These are phyloP conservation scores for Xylariaceae sp. DNA, from an alignment of 2,329 filamentous ascomycete genomes.

Conservation along the genomic window DNA sequence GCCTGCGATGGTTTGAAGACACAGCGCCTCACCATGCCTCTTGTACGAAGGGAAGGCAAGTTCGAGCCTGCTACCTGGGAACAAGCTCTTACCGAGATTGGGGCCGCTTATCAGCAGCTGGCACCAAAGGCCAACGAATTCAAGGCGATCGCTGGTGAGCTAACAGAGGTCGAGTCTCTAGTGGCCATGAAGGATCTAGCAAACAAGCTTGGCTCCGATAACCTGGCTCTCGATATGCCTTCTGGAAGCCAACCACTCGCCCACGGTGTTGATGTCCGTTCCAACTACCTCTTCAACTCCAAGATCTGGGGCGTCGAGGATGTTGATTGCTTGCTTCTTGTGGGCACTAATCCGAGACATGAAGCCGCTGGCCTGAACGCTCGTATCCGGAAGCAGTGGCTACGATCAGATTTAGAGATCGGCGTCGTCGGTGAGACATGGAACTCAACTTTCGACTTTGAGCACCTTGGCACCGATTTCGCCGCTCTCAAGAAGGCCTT, in stretches of 20 bases:
- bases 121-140: conserved; percentile 91
- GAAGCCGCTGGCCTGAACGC: conserved; percentile 96
- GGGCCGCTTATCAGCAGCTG: conserved; percentile 77
- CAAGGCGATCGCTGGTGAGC: conserved; percentile 89
- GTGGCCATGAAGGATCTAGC: conserved; percentile 97
- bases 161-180: conserved; percentile 90
- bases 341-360: conserved; percentile 94
- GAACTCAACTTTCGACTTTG: conserved; percentile 93
- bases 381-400: conserved; percentile 96
- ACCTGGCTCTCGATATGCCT: conserved; percentile 89
- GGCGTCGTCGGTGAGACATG: conserved; percentile 90
- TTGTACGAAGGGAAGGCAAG: conserved; percentile 86
- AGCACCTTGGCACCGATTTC: conserved; percentile 83
- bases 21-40: conserved; percentile 89
- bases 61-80: conserved; percentile 96
- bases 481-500: conserved; percentile 84
- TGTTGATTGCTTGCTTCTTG: conserved; percentile 86
- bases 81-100: conserved; percentile 88
- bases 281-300: conserved; percentile 97
- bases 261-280: conserved; percentile 90
- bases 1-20: conserved; percentile 97
- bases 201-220: conserved; percentile 96
- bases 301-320: conserved; percentile 93
- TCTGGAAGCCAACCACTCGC: conserved; percentile 82
- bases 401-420: conserved; percentile 92